Evolutionary conservation across 345 rosid genomes (phyloP), one percentile per base, ranked within the genome.

Genomic region (Brassica cretica): DNA sequence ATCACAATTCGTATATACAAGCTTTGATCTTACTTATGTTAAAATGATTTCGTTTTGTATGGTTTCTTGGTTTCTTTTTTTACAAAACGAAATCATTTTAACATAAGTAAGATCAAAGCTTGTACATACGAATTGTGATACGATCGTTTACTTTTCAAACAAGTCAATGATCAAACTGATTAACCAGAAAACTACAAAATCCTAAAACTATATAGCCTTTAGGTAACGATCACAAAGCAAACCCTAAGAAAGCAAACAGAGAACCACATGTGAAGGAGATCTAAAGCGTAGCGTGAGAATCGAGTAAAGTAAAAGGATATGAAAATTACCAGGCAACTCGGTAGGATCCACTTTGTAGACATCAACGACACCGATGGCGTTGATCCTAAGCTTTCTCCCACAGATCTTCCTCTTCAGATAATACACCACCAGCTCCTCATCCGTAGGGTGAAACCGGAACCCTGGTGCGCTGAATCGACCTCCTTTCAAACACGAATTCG

Each of bases 361-460:
- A 84, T 94, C 98, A 61, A 81, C 80, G n/a, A 88, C 98, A 16
- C 88, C 78, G 46, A 94, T 89, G 71, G 89, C 86, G 81, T 89
- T 78, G 30, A 87, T 79, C 81, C 81, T 79, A 64, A 89, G 82
- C 86, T 66, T 87, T 44, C 39, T 81, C 30, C 74, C 64, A 73
- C 97, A 89, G 81, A 94, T 91, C 91, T 91, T 94, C 88, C 85
- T 89, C 88, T 94, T 91, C 7, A 94, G 84, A 68, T 89, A 89
- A 73, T 88, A 94, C 30, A 94, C 72, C 9, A 94, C 84, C 39
- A 94, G 85, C 82, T 94, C 98, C 77, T 94, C 97, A 70, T 94
- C 98, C 5, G 97, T 94, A 1, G 98, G 98, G 66, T 94, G 97
- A 76, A 94, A 92, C 71, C 98, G 80, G 76, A 94, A 94, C 66